Evolutionary conservation across 2,329 filamentous ascomycete genomes (phyloP), one percentile per base, ranked within the genome.

Genomic region (Cladophialophora yegresii): DNA sequence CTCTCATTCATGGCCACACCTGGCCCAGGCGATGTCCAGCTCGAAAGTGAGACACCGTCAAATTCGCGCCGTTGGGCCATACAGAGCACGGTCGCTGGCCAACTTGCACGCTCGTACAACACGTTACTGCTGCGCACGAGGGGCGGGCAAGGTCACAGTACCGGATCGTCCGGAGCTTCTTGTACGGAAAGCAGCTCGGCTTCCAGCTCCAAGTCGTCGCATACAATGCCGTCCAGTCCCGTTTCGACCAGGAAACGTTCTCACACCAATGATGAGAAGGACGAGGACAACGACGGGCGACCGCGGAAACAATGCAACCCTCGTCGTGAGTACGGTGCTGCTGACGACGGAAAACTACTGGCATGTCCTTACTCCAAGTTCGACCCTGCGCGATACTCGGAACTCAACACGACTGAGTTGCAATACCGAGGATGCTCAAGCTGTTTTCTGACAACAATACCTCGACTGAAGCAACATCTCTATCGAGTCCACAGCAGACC

Each of bases 341-440:
- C 47, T 5, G 47, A 51, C 26, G 47, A 51, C 8, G 47, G 47
- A 13, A 51, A 51, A 51, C 63, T 78, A 76, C 62, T 65, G 76
- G 16, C 58, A 77, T 30, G 71, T 76, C 20, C 78, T 77, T 62
- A 47, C 76, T 28, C 63, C 47, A 65, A 65, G 54, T 63, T 49
- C 47, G 30, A 67, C 12, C 63, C 59, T 13, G 26, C 43, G 5
- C 60, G 53, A 59, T 62, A 56, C 43, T 65, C 58, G 22, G 47
- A 64, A 23, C 54, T 55, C 32, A 65, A 65, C 47, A 23, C 47
- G 9, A 26, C 12, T 16, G 59, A 58, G 32, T 51, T 40, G n/a
- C 47, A 58, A 5, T 65, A 63, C 54, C 63, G 60, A 16, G 33
- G 43, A 10, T 65, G 63, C 54, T 50, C 58, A 13, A 54, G 20